phyloP scores from a whole-genome alignment of 306 rosid genomes.

The Hippophae rhamnoides region DNA sequence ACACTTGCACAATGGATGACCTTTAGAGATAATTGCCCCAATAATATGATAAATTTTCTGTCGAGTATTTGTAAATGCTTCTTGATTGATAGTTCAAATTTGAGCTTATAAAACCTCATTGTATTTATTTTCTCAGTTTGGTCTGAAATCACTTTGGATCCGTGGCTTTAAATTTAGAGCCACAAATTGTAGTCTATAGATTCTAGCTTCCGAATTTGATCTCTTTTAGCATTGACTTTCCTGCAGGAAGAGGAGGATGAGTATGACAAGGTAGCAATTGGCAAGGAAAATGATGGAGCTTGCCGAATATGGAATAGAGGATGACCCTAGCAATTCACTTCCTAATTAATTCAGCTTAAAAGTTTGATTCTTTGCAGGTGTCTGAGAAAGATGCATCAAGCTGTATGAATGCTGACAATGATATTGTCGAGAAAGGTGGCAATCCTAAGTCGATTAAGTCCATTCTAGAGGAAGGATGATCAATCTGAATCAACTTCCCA shows the following conservation, averaged over 20 bases:
- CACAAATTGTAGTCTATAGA: background rate
- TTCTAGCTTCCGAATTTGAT: background rate
- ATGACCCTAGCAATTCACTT: conserved; percentile 38
- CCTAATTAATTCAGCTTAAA: conserved; percentile 28
- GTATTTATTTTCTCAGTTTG: no score
- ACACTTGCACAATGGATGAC: no score
- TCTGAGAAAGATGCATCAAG: conserved; percentile 31
- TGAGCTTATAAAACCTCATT: no score
- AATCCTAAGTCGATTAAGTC: conserved; percentile 76
- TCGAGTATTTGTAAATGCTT: no score
- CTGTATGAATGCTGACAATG: conserved; percentile 10
- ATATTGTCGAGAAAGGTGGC: conserved; percentile 12
- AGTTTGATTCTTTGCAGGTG: conserved; percentile 41
- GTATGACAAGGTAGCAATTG: conserved; percentile 79
- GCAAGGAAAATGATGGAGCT: conserved; percentile 46
- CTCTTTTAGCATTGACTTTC: background rate
- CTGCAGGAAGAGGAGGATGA: conserved; percentile 86
- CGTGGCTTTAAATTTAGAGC: no score
- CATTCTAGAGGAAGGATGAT: conserved; percentile 65
- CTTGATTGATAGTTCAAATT: no score
- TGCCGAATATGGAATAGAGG: conserved; percentile 62
- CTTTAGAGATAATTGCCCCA: no score
- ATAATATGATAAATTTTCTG: no score
- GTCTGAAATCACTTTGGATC: no score
- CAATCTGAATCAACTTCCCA: conserved; percentile 31